Conservation (phyloP, 352 stramenopile genomes). For the Globisporangium alternatum region DNA sequence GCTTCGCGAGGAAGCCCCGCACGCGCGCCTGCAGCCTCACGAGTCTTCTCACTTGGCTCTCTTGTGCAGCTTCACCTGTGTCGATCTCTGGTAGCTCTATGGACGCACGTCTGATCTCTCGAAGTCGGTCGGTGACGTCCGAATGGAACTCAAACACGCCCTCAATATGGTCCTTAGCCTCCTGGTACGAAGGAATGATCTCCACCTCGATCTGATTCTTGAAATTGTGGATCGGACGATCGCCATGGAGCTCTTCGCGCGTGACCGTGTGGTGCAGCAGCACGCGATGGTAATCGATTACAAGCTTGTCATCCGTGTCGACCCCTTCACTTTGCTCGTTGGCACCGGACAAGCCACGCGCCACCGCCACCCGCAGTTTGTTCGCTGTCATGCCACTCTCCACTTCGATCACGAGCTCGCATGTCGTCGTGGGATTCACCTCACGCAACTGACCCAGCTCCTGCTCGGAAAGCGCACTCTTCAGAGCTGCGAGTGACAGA, state of each 20-base stretch:
- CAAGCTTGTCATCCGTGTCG: neutral
- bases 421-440: neutral
- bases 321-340: neutral
- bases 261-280: slow-evolving; percentile 30
- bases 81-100: neutral
- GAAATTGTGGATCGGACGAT: slow-evolving; percentile 24
- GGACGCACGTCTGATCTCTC: slow-evolving; percentile 31
- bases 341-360: slow-evolving; percentile 29
- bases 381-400: slow-evolving; percentile 59
- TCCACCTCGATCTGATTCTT: slow-evolving; percentile 36
- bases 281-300: slow-evolving; percentile 38
- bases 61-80: neutral
- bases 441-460: slow-evolving; percentile 25
- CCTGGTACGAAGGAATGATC: slow-evolving; percentile 32
- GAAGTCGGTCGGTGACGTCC: slow-evolving; percentile 24
- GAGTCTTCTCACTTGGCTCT: slow-evolving; percentile 17
- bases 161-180: slow-evolving; percentile 27
- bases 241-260: slow-evolving; percentile 24
- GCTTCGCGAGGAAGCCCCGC: slow-evolving; percentile 44
- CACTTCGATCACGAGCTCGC: slow-evolving; percentile 35
- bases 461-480: slow-evolving; percentile 27
- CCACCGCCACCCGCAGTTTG: slow-evolving; percentile 43
- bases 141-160: slow-evolving; percentile 37
- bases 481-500: slow-evolving; percentile 29
- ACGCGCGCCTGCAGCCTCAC: slow-evolving; percentile 43